Conservation (phyloP, 306 rosid species). For the Myrica gale region DNA sequence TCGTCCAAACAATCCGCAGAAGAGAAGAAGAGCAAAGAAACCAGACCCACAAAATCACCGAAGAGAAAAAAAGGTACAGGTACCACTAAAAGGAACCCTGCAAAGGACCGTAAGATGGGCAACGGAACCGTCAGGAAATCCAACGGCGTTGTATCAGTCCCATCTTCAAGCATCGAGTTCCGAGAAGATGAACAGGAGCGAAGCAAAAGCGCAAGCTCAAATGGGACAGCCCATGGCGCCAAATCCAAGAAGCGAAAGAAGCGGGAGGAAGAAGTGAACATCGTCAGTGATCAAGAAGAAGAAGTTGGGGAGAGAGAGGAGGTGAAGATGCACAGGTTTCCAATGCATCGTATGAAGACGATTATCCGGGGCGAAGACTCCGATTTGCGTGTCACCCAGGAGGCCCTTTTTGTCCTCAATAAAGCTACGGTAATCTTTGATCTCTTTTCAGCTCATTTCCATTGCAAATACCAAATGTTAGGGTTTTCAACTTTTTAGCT, state of each 20-base stretch:
- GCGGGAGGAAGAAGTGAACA: conserved; percentile 23
- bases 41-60: conserved; percentile 25
- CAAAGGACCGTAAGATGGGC: conserved; percentile 22
- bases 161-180: conserved; percentile 39
- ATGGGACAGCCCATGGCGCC: conserved; percentile 20
- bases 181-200: conserved; percentile 12
- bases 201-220: conserved; percentile 25
- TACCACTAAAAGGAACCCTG: conserved; percentile 27
- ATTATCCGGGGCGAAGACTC: conserved; percentile 53
- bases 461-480: background rate
- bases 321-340: conserved; percentile 47
- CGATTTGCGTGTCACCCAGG: conserved; percentile 55
- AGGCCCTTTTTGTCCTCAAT: conserved; percentile 68
- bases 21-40: conserved; percentile 36
- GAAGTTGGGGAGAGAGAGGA: conserved; percentile 39
- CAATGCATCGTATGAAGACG: conserved; percentile 73
- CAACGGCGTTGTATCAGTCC: background rate
- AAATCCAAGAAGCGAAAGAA: conserved; percentile 31
- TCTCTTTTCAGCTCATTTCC: background rate
- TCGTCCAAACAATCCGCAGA: conserved; percentile 48
- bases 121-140: conserved; percentile 39
- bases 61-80: conserved; percentile 19
- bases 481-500: background rate
- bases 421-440: conserved; percentile 57
- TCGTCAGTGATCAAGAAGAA: conserved; percentile 8